Percentiles rank a stretch among this genome's conserved stretches.
Evolutionary conservation across 225 moss, liverwort and hornwort genomes (phyloP).

Genomic region (Asterella californica): DNA sequence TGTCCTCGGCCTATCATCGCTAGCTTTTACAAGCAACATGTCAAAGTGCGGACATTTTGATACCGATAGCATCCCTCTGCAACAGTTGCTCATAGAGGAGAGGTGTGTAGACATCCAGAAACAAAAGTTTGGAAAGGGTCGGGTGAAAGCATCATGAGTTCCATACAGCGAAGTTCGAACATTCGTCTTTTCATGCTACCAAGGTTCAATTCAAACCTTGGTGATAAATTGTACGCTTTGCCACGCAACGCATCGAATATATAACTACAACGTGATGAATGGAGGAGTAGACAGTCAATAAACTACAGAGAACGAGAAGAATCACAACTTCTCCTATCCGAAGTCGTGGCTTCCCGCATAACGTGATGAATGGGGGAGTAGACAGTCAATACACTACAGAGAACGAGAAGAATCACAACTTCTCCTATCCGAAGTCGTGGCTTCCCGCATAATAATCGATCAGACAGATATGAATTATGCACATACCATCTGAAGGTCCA

Average conservation of each 20-base stretch:
- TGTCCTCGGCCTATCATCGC: too few relatives aligned
- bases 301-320: background rate
- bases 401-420: background rate
- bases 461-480: background rate
- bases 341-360: background rate
- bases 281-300: background rate
- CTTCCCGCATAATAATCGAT: background rate
- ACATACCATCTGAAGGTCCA: background rate
- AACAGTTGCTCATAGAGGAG: background rate
- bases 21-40: background rate
- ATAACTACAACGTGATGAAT: background rate
- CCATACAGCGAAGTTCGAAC: background rate
- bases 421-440: background rate
- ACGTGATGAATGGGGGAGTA: background rate
- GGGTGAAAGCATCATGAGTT: background rate
- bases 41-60: background rate
- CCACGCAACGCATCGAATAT: background rate
- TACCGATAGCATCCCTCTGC: background rate
- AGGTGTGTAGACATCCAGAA: background rate
- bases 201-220: conserved; percentile 1
- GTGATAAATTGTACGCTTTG: background rate
- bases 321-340: background rate
- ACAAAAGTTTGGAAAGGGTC: background rate
- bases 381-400: background rate
- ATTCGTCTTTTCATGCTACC: background rate